Percentiles rank a stretch among this genome's conserved stretches.
These are phyloP conservation scores for Adenanthera pavonina DNA, from an alignment of 306 rosid species.

Conservation along the genomic window DNA sequence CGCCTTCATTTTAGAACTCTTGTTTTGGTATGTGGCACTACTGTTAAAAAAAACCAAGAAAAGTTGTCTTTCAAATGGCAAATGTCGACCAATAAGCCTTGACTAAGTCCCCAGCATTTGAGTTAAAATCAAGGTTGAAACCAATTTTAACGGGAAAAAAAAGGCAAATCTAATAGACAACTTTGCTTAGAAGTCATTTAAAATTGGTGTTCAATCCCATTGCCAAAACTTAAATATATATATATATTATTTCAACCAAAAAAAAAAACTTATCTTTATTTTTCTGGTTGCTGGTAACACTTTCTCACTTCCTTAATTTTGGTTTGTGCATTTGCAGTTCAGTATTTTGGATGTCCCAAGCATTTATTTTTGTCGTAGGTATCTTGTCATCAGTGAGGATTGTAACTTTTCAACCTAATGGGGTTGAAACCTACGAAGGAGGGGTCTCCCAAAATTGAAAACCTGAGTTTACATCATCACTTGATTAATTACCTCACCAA, in stretches of 20 bases:
- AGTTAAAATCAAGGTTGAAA: not conserved
- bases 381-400: constrained; percentile 35
- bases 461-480: constrained; percentile 55
- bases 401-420: constrained; percentile 59
- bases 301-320: not conserved
- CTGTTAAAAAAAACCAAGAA: constrained; percentile 4
- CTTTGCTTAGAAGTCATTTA: not conserved
- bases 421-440: constrained; percentile 69
- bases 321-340: constrained; percentile 7
- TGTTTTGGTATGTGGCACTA: not conserved
- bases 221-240: not conserved
- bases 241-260: not conserved
- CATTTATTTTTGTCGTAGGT: constrained; percentile 40
- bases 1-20: constrained; percentile 3
- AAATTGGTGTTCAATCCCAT: not conserved
- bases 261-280: not conserved
- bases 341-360: constrained; percentile 26
- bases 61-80: not conserved
- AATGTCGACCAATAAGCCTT: not conserved
- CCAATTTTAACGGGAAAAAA: not conserved
- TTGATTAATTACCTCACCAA: constrained; percentile 71
- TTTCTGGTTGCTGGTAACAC: not conserved
- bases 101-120: not conserved
- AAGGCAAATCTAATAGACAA: not conserved
- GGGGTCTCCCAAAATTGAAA: constrained; percentile 47